A percentile compares a stretch with the other conserved stretches of the same genome.
phyloP scores from a whole-genome alignment of 306 rosid genomes.

The Castanea sativa region DNA sequence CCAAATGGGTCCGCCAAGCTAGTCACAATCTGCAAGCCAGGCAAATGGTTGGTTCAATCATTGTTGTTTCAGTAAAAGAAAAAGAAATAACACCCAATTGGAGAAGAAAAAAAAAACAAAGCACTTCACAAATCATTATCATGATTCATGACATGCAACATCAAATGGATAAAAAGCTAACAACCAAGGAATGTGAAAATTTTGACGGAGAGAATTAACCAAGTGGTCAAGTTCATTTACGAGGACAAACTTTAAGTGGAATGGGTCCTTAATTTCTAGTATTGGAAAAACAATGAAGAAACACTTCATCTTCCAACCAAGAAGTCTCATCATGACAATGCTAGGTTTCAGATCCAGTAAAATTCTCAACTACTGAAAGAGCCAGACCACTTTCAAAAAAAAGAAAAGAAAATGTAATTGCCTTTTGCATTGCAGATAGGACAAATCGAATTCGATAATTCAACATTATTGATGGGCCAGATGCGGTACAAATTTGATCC shows the following conservation, averaged over 20 bases:
- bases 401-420: background rate
- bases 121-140: background rate
- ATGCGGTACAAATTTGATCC: constrained; percentile 34
- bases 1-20: constrained; percentile 29
- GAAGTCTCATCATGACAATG: constrained; percentile 21
- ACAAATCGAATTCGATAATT: constrained; percentile 29
- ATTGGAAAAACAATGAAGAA: background rate
- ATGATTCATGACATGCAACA: constrained; percentile 6
- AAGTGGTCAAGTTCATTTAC: background rate
- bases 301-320: background rate
- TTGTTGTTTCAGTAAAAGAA: constrained; percentile 15
- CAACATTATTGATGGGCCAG: constrained; percentile 32
- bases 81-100: background rate
- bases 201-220: background rate
- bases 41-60: constrained; percentile 35
- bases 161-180: background rate
- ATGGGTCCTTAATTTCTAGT: background rate
- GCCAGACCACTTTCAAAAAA: background rate
- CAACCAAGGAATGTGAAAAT: background rate
- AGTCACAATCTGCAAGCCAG: constrained; percentile 22
- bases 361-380: constrained; percentile 2
- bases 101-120: background rate
- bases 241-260: background rate
- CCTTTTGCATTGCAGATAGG: constrained; percentile 20
- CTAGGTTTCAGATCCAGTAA: constrained; percentile 15